phyloP scores from a whole-genome alignment of 495 filamentous ascomycete genomes.

The Neurospora sp. region DNA sequence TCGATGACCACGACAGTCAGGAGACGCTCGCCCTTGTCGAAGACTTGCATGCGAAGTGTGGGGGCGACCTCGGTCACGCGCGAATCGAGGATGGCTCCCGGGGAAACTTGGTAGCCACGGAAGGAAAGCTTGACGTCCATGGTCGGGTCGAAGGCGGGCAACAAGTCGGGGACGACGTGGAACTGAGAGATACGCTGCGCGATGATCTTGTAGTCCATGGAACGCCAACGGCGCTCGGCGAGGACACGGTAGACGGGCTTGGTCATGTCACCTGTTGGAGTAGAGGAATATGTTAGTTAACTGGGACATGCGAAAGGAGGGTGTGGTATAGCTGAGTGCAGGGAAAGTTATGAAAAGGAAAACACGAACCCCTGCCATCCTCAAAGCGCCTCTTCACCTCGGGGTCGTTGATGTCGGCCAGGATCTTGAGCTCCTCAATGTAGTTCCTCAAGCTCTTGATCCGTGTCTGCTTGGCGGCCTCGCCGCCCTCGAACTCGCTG shows the following conservation, averaged over 20 bases:
- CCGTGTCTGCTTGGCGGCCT: conserved; percentile 50
- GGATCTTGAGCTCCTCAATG: conserved; percentile 73
- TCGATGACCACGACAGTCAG: conserved; percentile 81
- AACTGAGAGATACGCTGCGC: conserved; percentile 84
- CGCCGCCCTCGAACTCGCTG: conserved; percentile 47
- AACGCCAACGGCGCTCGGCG: conserved; percentile 76
- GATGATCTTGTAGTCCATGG: conserved; percentile 58
- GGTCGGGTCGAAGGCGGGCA: conserved; percentile 69
- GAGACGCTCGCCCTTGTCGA: conserved; percentile 68
- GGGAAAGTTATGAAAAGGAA: background rate
- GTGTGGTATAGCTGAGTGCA: no score
- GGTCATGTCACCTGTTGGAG: conserved; percentile 69
- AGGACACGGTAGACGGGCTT: conserved; percentile 94
- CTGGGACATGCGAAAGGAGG: no score
- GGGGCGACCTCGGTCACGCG: conserved; percentile 56
- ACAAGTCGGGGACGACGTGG: conserved; percentile 84
- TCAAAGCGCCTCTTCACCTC: conserved; percentile 91
- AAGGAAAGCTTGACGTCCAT: conserved; percentile 76
- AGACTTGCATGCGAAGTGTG: conserved; percentile 72
- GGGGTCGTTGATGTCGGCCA: conserved; percentile 93
- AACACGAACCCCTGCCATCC: conserved; percentile 67
- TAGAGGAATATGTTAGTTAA: background rate
- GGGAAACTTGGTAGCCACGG: conserved; percentile 50
- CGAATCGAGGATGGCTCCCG: conserved; percentile 70
- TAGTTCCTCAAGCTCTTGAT: conserved; percentile 61